Evolutionary conservation across 2,329 filamentous ascomycete genomes (phyloP).

Genomic region (Aspergillus neotritici): DNA sequence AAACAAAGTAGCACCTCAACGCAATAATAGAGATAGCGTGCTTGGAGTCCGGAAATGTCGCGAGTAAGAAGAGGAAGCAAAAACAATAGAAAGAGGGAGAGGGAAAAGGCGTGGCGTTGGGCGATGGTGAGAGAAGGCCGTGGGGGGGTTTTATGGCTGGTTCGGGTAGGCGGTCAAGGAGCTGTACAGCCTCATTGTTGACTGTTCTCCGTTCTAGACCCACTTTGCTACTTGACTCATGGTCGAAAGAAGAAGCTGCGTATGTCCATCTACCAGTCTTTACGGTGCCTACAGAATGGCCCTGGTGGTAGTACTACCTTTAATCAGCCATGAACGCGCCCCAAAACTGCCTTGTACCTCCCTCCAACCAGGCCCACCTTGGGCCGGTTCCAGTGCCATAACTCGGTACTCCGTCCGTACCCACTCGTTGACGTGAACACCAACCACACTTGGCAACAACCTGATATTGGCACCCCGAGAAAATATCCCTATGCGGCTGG

Average conservation of each 20-base stretch:
- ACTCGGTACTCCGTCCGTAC: background rate
- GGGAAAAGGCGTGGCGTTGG: conserved; percentile 18
- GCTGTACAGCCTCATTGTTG: background rate
- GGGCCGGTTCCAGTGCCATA: background rate
- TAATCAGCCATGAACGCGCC: too few relatives aligned
- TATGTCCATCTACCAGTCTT: too few relatives aligned
- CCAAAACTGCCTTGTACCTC: too few relatives aligned
- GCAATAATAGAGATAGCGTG: background rate
- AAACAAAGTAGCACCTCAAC: background rate
- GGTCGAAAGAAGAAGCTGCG: too few relatives aligned
- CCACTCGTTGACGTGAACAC: too few relatives aligned
- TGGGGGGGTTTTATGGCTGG: conserved; percentile 5
- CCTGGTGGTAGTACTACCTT: too few relatives aligned
- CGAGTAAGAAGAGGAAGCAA: conserved; percentile 1
- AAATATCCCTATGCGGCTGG: too few relatives aligned
- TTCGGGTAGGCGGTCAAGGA: conserved; percentile 13
- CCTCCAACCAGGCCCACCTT: too few relatives aligned
- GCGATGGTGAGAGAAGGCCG: conserved; percentile 13
- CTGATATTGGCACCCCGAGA: too few relatives aligned
- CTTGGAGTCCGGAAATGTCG: conserved; percentile 1
- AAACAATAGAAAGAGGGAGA: conserved; percentile 4
- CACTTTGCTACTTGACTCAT: background rate
- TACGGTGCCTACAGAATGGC: too few relatives aligned
- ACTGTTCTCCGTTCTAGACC: conserved; percentile 3
- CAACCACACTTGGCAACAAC: too few relatives aligned